phyloP scores from a whole-genome alignment of 2,329 filamentous ascomycete genomes.

The Dothistroma septosporum region DNA sequence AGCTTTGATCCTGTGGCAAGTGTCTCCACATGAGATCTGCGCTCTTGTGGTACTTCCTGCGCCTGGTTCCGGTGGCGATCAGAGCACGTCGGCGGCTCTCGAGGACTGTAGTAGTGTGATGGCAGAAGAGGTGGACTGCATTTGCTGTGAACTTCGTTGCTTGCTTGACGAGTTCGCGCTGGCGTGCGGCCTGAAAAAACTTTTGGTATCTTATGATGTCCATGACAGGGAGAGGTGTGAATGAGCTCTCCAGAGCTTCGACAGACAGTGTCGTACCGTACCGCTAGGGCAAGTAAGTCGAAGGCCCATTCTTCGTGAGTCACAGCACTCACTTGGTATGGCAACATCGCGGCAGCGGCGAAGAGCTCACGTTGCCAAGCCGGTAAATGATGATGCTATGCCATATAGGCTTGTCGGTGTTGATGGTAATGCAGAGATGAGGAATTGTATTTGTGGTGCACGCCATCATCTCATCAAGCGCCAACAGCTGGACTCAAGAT shows the following conservation, averaged over 20 bases:
- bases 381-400: neutral
- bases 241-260: neutral
- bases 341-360: neutral
- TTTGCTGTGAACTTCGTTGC: conserved; percentile 16
- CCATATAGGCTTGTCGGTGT: neutral
- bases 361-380: neutral
- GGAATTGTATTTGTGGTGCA: neutral
- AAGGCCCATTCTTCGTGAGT: neutral
- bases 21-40: conserved; percentile 16
- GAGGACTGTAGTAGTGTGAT: conserved; percentile 14
- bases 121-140: conserved; percentile 19
- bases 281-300: neutral
- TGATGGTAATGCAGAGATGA: neutral
- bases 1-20: conserved; percentile 8
- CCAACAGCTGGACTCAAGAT: neutral
- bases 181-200: conserved; percentile 11
- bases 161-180: conserved; percentile 10
- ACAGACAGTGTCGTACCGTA: neutral
- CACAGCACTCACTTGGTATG: neutral
- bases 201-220: conserved; percentile 2
- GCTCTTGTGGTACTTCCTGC: conserved; percentile 13
- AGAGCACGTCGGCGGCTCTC: conserved; percentile 6
- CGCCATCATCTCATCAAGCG: neutral
- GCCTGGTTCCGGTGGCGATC: conserved; percentile 3
- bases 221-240: conserved; percentile 1